Conservation (phyloP, 306 rosid species). For the Benincasa hispida region DNA sequence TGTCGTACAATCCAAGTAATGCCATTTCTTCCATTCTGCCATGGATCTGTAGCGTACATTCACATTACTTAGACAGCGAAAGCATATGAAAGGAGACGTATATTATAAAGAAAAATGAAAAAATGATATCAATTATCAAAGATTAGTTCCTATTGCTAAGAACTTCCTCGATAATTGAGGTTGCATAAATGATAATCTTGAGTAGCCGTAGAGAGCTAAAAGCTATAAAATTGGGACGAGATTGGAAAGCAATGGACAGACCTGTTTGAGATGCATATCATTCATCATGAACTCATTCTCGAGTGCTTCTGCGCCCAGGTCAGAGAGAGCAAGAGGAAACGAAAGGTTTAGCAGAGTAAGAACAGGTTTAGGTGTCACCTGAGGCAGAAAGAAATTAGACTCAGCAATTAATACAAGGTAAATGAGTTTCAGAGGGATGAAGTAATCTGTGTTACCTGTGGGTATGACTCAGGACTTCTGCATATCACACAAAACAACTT, state of each 20-base stretch:
- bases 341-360: constrained; percentile 59
- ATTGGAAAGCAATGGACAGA: constrained; percentile 20
- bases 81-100: not conserved
- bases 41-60: constrained; percentile 41
- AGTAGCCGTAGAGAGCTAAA: not conserved
- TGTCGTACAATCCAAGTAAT: constrained; percentile 43
- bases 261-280: constrained; percentile 65
- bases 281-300: constrained; percentile 79
- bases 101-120: not conserved
- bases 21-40: constrained; percentile 62
- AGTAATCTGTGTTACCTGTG: constrained; percentile 42
- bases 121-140: no score
- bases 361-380: constrained; percentile 87
- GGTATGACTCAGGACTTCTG: constrained; percentile 57
- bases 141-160: not conserved
- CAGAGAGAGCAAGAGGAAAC: constrained; percentile 86
- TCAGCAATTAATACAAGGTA: constrained; percentile 4
- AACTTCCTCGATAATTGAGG: not conserved
- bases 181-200: not conserved
- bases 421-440: not conserved
- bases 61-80: not conserved
- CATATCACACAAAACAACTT: constrained; percentile 70
- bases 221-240: not conserved
- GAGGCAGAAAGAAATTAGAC: constrained; percentile 18
- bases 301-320: constrained; percentile 76